These are phyloP conservation scores for Sphagnum contortum DNA, from an alignment of 225 moss, liverwort and hornwort species.

Conservation along the genomic window DNA sequence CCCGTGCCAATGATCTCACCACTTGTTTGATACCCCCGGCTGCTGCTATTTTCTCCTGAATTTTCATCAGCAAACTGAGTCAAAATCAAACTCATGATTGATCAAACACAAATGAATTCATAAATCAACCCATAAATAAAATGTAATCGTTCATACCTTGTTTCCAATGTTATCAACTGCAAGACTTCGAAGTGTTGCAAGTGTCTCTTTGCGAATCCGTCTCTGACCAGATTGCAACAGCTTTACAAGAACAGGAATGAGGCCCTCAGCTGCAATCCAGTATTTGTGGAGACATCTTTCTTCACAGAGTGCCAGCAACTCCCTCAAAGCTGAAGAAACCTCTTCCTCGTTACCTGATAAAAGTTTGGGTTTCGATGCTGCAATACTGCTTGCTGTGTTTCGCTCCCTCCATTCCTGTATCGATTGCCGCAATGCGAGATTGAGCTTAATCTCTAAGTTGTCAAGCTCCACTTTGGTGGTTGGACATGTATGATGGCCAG, in stretches of 20 bases:
- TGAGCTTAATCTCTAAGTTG: conserved; percentile 64
- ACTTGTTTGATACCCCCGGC: conserved; percentile 68
- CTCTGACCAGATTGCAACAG: conserved; percentile 54
- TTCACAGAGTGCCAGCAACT: conserved; percentile 59
- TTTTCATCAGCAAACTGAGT: conserved; percentile 1
- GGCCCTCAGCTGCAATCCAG: conserved; percentile 87
- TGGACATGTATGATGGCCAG: conserved; percentile 72
- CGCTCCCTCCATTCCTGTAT: conserved; percentile 94
- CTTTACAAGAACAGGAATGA: conserved; percentile 53
- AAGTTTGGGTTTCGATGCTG: conserved; percentile 54
- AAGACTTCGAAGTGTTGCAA: conserved; percentile 69
- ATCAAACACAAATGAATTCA: background rate
- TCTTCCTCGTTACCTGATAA: conserved; percentile 40
- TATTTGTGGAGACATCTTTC: conserved; percentile 74
- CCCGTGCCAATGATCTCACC: conserved; percentile 84
- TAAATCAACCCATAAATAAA: too few species aligned
- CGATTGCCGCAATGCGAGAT: conserved; percentile 68
- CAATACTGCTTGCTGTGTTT: conserved; percentile 58
- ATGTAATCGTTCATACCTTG: conserved; percentile 41
- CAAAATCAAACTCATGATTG: conserved; percentile 9
- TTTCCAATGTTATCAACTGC: conserved; percentile 66
- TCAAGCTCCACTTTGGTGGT: conserved; percentile 73
- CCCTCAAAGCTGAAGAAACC: conserved; percentile 48
- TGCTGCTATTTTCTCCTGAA: conserved; percentile 70
- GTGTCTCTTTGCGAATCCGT: conserved; percentile 61